Evolutionary conservation across 176 grass and related monocot genomes (phyloP).

Genomic region (Calamus simplicifolius): DNA sequence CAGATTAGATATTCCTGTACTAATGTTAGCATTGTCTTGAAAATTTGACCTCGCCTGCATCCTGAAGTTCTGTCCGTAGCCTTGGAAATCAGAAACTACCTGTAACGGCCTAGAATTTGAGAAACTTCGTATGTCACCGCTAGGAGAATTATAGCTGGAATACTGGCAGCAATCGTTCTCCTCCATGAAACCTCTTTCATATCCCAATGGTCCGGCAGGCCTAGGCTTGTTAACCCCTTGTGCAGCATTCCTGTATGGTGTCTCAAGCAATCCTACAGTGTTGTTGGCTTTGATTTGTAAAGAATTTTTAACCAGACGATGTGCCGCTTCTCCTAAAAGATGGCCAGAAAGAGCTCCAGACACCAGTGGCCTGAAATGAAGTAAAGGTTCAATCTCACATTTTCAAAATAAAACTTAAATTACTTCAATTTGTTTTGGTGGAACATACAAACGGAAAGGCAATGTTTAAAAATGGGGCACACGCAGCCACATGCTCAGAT

Average conservation of each 20-base stretch:
- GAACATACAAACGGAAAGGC: not conserved
- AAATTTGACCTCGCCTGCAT: constrained; percentile 41
- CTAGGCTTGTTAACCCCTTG: constrained; percentile 37
- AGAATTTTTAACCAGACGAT: constrained; percentile 90
- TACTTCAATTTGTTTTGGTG: not conserved
- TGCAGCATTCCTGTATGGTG: constrained; percentile 44
- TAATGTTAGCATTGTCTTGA: constrained; percentile 27
- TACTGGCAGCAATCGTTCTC: constrained; percentile 23
- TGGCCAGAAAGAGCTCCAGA: constrained; percentile 72
- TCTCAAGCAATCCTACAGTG: constrained; percentile 48
- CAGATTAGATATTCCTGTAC: constrained; percentile 50
- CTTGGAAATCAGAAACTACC: constrained; percentile 38
- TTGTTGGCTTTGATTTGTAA: constrained; percentile 65
- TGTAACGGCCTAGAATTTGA: constrained; percentile 46
- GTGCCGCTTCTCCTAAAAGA: constrained; percentile 78
- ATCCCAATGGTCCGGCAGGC: constrained; percentile 56
- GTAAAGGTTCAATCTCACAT: constrained; percentile 2
- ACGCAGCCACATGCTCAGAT: no score
- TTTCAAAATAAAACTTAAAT: not conserved
- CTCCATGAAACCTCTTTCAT: constrained; percentile 56
- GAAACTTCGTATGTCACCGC: constrained; percentile 10
- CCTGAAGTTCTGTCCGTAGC: constrained; percentile 38
- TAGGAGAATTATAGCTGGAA: constrained; percentile 20
- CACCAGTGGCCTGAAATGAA: constrained; percentile 62
- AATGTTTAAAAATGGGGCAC: no score